Percentiles rank a stretch among this genome's conserved stretches.
phyloP scores from a whole-genome alignment of 2,329 filamentous ascomycete genomes.

The Fusarium sp. region DNA sequence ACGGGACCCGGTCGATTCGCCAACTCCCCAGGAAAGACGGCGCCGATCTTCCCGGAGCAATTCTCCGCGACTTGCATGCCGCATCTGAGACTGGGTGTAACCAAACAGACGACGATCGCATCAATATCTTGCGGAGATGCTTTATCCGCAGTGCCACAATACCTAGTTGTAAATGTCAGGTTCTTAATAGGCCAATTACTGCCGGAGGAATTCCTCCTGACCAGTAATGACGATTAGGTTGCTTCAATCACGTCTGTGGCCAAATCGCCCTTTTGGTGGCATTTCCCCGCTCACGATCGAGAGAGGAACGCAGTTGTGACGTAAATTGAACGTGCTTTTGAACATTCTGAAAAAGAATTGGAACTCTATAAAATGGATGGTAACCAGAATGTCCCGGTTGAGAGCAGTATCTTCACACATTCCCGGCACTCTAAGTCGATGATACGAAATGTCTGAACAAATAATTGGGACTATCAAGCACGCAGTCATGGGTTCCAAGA shows the following conservation, averaged over 20 bases:
- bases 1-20: not conserved
- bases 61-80: constrained; percentile 3
- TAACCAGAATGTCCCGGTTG: rapidly evolving
- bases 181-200: not conserved
- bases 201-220: not conserved
- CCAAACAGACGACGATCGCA: constrained; percentile 9
- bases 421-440: not conserved
- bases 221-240: constrained; percentile 24
- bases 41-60: constrained; percentile 15
- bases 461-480: constrained; percentile 53
- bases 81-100: not conserved
- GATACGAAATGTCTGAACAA: constrained; percentile 40
- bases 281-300: constrained; percentile 7
- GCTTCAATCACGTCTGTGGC: not conserved
- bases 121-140: not conserved
- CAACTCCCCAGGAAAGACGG: not conserved
- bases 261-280: not conserved
- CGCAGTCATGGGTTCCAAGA: constrained; percentile 56
- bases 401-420: not conserved
- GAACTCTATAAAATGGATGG: not conserved
- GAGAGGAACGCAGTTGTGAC: constrained; percentile 33
- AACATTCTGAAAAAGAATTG: not conserved
- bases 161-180: constrained; percentile 13
- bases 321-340: constrained; percentile 31
- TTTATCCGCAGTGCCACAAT: not conserved